Evolutionary conservation across 2,329 filamentous ascomycete species (phyloP), one percentile per base, ranked within the genome.

Genomic region (Cadophora sp.): DNA sequence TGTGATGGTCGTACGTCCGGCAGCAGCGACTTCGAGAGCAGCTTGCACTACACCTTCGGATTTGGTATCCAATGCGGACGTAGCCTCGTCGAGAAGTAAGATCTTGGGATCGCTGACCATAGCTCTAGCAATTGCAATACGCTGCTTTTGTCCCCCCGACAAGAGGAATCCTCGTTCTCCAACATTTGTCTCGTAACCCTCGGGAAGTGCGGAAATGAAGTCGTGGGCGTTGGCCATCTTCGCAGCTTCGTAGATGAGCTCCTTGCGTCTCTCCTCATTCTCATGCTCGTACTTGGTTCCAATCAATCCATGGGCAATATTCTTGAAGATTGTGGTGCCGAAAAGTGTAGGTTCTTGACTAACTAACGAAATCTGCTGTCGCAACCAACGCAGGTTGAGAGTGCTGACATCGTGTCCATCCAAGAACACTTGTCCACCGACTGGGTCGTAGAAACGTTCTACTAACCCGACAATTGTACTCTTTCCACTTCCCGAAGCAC

Each of bases 81-180:
- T 99, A 5, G 96, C 96, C 79, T 99, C 96, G 73, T 99, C 96
- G 5, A 99, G 89, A 0, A 99, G 86, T 1, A 99, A 85, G 75
- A 99, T 90, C 82, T 94, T 97, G 0, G 95, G 95, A 74, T 97
- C 92, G 22, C 92, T 95, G 34, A 97, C 93, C 66, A 97, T 88
- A 48, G 94, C 94, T 76, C 94, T 87, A 8, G 95, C 94, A 79
- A 98, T 97, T 14, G 95, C 94, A 76, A 98, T 97, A 74, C 96
- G 92, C 80, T 98, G 96, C 80, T 97, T 97, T 80, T 99, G 96
- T 43, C 96, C 96, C 78, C 96, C 96, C 65, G 93, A 97, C 9
- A 99, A 85, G 63, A 97, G 82, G 78, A 97, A 97, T 11, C 96
- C 96, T 71, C 94, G 91, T 79, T 98, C 94, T 66, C 96, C 96